Conservation (phyloP, 2,329 filamentous ascomycete species). For the Ophiostoma montium region DNA sequence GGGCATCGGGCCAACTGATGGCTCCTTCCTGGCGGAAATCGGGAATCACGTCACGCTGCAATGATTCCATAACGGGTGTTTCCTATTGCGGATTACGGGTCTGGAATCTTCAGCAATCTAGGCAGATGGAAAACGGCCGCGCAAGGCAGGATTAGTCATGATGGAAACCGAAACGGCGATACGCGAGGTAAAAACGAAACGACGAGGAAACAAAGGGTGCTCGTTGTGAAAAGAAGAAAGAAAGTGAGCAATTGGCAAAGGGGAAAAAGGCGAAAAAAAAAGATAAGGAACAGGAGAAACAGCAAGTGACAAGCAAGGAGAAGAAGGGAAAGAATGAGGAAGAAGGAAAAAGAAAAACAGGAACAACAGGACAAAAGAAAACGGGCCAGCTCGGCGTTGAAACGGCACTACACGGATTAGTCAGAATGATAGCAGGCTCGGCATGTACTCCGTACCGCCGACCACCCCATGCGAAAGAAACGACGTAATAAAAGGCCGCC, state of each 20-base stretch:
- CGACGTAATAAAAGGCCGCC: no score
- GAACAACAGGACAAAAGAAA: not conserved
- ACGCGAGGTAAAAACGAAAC: no score
- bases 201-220: not conserved
- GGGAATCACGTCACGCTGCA: not conserved
- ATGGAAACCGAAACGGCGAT: not conserved
- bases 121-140: not conserved
- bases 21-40: not conserved
- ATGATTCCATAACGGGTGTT: not conserved
- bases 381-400: not conserved
- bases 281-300: not conserved
- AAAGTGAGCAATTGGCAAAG: not conserved
- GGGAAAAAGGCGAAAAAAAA: not conserved
- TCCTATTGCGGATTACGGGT: not conserved
- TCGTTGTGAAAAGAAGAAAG: not conserved
- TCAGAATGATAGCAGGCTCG: not conserved
- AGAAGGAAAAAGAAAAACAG: not conserved
- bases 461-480: no score
- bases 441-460: no score
- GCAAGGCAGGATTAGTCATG: not conserved
- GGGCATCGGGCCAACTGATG: slow-evolving; percentile 1
- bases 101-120: not conserved
- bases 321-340: not conserved
- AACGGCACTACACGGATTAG: not conserved
- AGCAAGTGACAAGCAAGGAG: not conserved